Base-by-base conservation (phyloP, 352 stramenopile genomes). In the Globisporangium viniferum region DNA sequence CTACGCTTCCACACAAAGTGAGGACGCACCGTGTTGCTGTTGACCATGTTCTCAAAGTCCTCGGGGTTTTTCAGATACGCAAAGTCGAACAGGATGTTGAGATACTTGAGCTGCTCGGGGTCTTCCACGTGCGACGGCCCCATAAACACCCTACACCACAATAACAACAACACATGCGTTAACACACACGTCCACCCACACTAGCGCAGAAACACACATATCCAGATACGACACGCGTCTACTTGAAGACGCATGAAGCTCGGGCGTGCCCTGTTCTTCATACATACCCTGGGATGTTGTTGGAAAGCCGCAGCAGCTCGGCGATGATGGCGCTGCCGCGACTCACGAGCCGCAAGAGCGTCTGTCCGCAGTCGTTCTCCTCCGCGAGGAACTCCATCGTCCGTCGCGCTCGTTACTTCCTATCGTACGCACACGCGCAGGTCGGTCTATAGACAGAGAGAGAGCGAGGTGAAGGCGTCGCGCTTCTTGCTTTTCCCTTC, bases 1-100 rank as follows among this genome's bases (percentile, higher is more conserved):
- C 0, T 12, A 7, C 31, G 31, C 5, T 33, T 33, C 31, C 31
- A 33, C 31, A 33, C 31, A 33, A 39, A 27, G 24, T 59, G 18
- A 64, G 35, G 15, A 75, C 76, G 49, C 62, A 94, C 87, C 77
- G 88, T 94, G 73, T 93, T 92, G 79, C 80, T 94, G 77, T 95
- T 96, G 64, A 98, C 81, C 82, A 91, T 91, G 59, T 93, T 97
- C 70, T 99, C 95, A 73, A 93, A 98, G 66, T 98, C 92, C 69
- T 98, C 94, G 1, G 93, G 91, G 67, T 96, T 97, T 72, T 97
- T 97, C 59, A 98, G 67, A 69, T 99, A 99, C 22, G 82, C 79
- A 79, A 98, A 98, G 72, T 98, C 94, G 71, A 99, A 99, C 31
- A 98, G 71, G 54, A 99, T 97, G 60, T 92, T 91, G 20, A 96